These are phyloP conservation scores for Echeveria elegans DNA, from an alignment of 164 flowering plant species.

Conservation along the genomic window DNA sequence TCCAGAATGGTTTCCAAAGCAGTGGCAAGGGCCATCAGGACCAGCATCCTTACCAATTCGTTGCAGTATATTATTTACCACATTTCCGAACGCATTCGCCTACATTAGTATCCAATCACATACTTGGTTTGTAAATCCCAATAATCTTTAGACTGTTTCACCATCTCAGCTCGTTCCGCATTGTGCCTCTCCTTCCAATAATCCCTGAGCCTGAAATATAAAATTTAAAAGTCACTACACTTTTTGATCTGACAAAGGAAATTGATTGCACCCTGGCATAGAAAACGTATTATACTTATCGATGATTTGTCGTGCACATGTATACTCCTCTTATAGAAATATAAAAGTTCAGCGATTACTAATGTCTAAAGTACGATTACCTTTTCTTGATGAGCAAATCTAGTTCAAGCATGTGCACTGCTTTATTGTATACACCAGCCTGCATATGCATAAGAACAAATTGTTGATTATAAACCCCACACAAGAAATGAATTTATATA, in stretches of 20 bases:
- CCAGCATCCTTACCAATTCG: too few relatives aligned
- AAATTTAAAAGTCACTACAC: too few relatives aligned
- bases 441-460: slow-evolving; percentile 17
- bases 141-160: slow-evolving; percentile 52
- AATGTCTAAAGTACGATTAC: slow-evolving; percentile 16
- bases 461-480: too few relatives aligned
- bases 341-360: neutral
- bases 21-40: too few relatives aligned
- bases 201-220: slow-evolving; percentile 32
- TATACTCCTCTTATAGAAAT: neutral
- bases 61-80: too few relatives aligned
- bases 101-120: slow-evolving; percentile 39
- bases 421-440: slow-evolving; percentile 51
- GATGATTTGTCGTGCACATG: neutral
- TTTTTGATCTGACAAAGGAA: too few relatives aligned
- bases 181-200: slow-evolving; percentile 64
- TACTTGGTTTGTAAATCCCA: slow-evolving; percentile 61
- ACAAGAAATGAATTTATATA: neutral
- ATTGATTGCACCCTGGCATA: too few relatives aligned
- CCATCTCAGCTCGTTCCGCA: slow-evolving; percentile 38
- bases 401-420: slow-evolving; percentile 51
- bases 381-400: slow-evolving; percentile 49
- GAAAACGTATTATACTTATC: neutral
- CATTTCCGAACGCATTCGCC: too few relatives aligned
- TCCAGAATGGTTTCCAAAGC: too few relatives aligned